phyloP scores from a whole-genome alignment of 1,284 basidiomycete species.

The Ustilago curta region DNA sequence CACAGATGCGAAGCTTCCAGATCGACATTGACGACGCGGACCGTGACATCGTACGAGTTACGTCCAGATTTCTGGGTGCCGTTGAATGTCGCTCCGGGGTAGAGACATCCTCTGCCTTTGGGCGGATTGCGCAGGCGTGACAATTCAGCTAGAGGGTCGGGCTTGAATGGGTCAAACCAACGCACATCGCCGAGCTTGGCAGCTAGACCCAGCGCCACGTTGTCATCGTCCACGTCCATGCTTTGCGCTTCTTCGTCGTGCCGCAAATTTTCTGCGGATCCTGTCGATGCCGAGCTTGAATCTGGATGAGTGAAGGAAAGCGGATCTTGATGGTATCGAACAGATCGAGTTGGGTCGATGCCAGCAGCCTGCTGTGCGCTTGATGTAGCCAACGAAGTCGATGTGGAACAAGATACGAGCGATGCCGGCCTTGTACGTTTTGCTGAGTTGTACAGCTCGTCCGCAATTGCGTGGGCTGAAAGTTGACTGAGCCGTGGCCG shows the following conservation, averaged over 20 bases:
- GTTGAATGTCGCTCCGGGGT: conserved; percentile 62
- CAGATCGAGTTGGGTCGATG: conserved; percentile 24
- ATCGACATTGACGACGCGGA: conserved; percentile 65
- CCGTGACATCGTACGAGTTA: conserved; percentile 65
- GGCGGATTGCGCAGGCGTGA: conserved; percentile 40
- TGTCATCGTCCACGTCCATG: conserved; percentile 13
- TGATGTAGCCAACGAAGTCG: conserved; percentile 30
- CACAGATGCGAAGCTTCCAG: conserved; percentile 60
- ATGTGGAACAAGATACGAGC: conserved; percentile 31
- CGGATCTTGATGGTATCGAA: conserved; percentile 31
- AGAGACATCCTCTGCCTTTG: conserved; percentile 56
- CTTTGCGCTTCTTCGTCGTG: conserved; percentile 10
- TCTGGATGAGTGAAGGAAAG: conserved; percentile 2
- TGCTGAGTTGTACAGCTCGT: conserved; percentile 36
- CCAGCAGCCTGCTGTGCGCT: conserved; percentile 18
- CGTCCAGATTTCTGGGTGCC: conserved; percentile 63
- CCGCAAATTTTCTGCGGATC: neutral
- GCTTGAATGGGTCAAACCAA: conserved; percentile 54
- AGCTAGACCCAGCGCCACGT: conserved; percentile 9
- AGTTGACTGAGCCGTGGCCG: conserved; percentile 47
- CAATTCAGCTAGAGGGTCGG: conserved; percentile 55
- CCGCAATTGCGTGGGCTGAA: conserved; percentile 32
- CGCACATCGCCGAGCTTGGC: conserved; percentile 23
- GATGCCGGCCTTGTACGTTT: conserved; percentile 20
- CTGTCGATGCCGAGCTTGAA: neutral